Base-by-base conservation (phyloP, 2,329 filamentous ascomycete species). In the Fusarium luffae region DNA sequence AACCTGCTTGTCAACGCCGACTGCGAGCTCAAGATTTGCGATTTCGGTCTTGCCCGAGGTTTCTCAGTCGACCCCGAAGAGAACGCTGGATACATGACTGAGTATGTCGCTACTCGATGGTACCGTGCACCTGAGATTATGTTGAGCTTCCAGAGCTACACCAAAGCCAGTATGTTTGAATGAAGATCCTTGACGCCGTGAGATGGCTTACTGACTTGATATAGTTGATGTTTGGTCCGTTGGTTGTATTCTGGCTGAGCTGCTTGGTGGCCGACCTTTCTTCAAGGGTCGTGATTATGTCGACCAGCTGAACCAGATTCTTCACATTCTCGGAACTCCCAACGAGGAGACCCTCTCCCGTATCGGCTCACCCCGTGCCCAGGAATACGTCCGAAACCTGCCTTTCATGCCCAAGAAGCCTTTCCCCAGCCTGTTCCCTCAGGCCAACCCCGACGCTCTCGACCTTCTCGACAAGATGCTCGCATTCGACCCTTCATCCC, bases 251-350 rank as follows among this genome's bases (percentile, higher is more conserved):
- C 88, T 99, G 56, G 96, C 96, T 56, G 96, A 99, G 82, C 89
- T 99, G 14, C 89, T 99, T 37, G 96, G 96, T 68, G 95, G 96
- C 64, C 92, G 97, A 64, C 96, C 96, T 44, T 99, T 99, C 87
- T 98, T 99, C 88, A 99, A 99, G 84, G 96, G 96, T 62, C 93
- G 96, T 68, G 96, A 99, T 84, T 99, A 99, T 78, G 96, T 99
- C 81, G 96, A 99, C 82, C 96, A 99, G 85, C 89, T 99, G 71
- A 99, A 99, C 86, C 96, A 99, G 83, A 99, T 99, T 77, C 88
- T 99, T 59, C 94, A 98, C 85, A 98, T 97, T 79, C 91, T 99
- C 56, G 96, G 96, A 70, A 99, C 95, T 3, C 96, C 96, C 42
- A 97, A 95, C 78, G 95, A 98, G 81, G 93, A 97, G 79, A 99